Conservation (phyloP, 1,139 yeast genomes). For the Debaryomycetaceae sp. region DNA sequence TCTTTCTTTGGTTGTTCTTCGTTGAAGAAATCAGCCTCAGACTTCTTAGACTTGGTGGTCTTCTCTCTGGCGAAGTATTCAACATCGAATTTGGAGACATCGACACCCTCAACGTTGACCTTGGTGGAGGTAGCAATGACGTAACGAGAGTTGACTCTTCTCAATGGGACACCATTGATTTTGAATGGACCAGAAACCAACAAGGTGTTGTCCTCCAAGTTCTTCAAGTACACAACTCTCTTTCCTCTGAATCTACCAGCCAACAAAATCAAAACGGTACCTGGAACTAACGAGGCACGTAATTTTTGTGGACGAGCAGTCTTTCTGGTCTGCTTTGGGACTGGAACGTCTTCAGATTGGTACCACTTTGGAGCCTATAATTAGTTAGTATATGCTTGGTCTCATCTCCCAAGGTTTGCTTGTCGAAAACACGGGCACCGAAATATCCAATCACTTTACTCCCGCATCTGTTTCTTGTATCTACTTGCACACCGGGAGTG, state of each 20-base stretch:
- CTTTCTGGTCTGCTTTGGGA: constrained; percentile 86
- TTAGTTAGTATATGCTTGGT: constrained; percentile 30
- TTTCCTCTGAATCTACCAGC: constrained; percentile 99
- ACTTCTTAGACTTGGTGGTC: constrained; percentile 70
- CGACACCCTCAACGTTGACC: constrained; percentile 76
- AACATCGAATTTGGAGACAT: constrained; percentile 89
- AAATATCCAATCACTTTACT: neutral
- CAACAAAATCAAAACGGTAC: constrained; percentile 95
- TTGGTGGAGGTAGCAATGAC: constrained; percentile 98
- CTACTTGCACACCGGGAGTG: no score
- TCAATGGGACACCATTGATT: constrained; percentile 99
- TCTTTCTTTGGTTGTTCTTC: constrained; percentile 85
- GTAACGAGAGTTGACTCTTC: constrained; percentile 98
- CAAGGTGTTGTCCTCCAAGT: constrained; percentile 97
- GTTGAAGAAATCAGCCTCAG: constrained; percentile 94
- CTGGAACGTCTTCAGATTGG: constrained; percentile 92
- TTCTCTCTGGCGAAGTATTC: constrained; percentile 98
- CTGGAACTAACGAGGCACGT: constrained; percentile 97
- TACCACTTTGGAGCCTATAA: constrained; percentile 88
- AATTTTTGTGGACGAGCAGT: constrained; percentile 91
- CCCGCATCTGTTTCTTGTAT: neutral
- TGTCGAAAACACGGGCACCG: neutral
- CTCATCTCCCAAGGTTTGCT: neutral
- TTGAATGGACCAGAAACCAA: constrained; percentile 99
- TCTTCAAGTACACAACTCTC: constrained; percentile 98